phyloP scores from a whole-genome alignment of 305 asterid species.

The Fraxinus greggii region DNA sequence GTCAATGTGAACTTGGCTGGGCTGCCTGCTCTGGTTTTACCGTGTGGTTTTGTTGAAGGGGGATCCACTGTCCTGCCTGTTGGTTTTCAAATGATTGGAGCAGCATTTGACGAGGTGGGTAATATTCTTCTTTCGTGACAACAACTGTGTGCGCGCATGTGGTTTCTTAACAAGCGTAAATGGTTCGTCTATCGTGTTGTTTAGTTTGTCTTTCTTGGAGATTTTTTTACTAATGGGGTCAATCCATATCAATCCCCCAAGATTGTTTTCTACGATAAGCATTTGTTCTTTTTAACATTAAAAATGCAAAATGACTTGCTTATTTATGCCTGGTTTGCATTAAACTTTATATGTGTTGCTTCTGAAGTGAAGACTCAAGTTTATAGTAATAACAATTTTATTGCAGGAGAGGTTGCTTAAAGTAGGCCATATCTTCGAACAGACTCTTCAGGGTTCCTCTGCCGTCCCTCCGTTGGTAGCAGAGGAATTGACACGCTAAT shows the following conservation, averaged over 20 bases:
- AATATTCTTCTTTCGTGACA: background rate
- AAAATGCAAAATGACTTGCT: background rate
- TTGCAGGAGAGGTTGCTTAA: constrained; percentile 82
- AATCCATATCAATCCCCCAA: background rate
- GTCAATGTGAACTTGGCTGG: constrained; percentile 98
- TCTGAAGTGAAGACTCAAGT: background rate
- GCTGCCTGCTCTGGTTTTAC: constrained; percentile 88
- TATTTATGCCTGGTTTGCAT: background rate
- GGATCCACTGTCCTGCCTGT: constrained; percentile 64
- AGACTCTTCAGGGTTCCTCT: constrained; percentile 66
- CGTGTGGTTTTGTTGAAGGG: constrained; percentile 78
- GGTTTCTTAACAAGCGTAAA: background rate
- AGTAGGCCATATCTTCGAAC: constrained; percentile 93
- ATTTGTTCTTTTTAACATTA: background rate
- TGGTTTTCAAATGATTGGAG: constrained; percentile 92
- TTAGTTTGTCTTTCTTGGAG: background rate
- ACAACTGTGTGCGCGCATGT: background rate
- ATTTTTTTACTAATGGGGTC: background rate
- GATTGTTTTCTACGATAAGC: background rate
- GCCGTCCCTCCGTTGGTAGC: constrained; percentile 74
- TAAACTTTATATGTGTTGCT: background rate
- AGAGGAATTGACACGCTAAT: constrained; percentile 38
- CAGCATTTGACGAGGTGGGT: constrained; percentile 81
- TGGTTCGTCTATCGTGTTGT: background rate
- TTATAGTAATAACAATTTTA: background rate